Percentiles rank a stretch among this genome's conserved stretches.
Conservation (phyloP, 1,284 basidiomycete species). For the Cystobasidiaceae sp. region DNA sequence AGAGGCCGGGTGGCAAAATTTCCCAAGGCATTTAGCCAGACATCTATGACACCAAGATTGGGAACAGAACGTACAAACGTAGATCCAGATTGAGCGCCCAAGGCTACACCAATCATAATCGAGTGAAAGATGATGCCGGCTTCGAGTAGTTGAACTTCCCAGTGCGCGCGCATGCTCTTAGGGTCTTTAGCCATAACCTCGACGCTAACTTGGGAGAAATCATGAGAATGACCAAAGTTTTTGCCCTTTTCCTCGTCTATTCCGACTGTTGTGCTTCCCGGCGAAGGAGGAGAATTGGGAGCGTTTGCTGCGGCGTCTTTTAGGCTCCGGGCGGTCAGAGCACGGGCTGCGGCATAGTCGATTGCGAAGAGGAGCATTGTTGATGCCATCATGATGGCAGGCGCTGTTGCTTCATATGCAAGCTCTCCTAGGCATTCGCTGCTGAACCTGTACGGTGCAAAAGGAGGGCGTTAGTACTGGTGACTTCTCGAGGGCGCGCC, state of each 20-base stretch:
- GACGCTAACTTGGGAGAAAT: conserved; percentile 30
- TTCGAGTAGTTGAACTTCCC: conserved; percentile 48
- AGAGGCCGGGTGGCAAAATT: too few relatives aligned
- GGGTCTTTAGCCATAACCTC: conserved; percentile 35
- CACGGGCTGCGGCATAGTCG: conserved; percentile 46
- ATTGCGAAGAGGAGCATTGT: conserved; percentile 45
- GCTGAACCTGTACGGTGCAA: conserved; percentile 25
- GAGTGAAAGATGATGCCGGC: conserved; percentile 51
- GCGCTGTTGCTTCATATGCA: conserved; percentile 48
- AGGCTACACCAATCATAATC: conserved; percentile 46
- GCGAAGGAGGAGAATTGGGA: not conserved
- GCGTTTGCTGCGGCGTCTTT: not conserved
- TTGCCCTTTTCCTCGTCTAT: conserved; percentile 14
- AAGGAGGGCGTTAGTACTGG: conserved; percentile 43
- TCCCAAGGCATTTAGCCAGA: not conserved
- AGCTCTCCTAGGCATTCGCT: conserved; percentile 50
- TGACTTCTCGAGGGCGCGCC: not conserved
- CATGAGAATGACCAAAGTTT: conserved; percentile 36
- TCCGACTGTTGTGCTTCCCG: not conserved
- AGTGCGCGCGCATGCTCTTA: conserved; percentile 39
- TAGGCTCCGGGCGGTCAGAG: not conserved
- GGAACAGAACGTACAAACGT: not conserved
- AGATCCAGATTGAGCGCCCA: conserved; percentile 38
- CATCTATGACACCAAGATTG: not conserved
- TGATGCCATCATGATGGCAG: conserved; percentile 48